Evolutionary conservation across 2,329 filamentous ascomycete genomes (phyloP).

Genomic region (Clarireedia hainanense): DNA sequence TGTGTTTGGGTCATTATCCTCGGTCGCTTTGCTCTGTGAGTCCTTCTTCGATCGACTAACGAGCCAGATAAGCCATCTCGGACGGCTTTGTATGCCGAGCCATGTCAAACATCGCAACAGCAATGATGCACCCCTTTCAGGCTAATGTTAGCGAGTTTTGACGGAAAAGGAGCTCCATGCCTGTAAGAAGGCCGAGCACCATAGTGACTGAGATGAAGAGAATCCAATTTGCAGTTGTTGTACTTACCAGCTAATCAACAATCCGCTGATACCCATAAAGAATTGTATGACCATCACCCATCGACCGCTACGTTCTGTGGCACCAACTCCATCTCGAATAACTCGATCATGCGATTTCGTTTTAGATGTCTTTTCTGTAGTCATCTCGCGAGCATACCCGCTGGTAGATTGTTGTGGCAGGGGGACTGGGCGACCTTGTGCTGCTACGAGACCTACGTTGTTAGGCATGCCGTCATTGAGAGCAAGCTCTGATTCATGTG

Average conservation of each 20-base stretch:
- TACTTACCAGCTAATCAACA: conserved; percentile 42
- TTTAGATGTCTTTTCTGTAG: conserved; percentile 46
- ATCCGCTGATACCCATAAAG: conserved; percentile 62
- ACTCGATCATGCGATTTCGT: conserved; percentile 36
- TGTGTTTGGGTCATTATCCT: conserved; percentile 25
- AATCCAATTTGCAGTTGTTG: background rate
- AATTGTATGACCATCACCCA: conserved; percentile 74
- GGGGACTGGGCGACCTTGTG: conserved; percentile 23
- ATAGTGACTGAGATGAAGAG: too few relatives aligned
- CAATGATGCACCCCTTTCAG: conserved; percentile 19
- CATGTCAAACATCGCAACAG: conserved; percentile 38
- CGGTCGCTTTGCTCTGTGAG: conserved; percentile 9
- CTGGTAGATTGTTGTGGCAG: conserved; percentile 38
- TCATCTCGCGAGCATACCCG: conserved; percentile 64
- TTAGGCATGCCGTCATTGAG: conserved; percentile 16
- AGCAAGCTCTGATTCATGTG: conserved; percentile 20
- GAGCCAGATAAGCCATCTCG: conserved; percentile 51
- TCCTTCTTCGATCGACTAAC: conserved; percentile 23
- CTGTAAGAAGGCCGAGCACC: too few relatives aligned
- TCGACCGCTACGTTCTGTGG: conserved; percentile 68
- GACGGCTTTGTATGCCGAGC: conserved; percentile 53
- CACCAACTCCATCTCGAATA: conserved; percentile 61
- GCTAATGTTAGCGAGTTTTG: background rate
- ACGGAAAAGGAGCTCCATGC: too few relatives aligned
- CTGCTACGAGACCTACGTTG: conserved; percentile 25